Evolutionary conservation across 805 yeast genomes (phyloP).

Genomic region (Cyberlindnera euphorbiae): DNA sequence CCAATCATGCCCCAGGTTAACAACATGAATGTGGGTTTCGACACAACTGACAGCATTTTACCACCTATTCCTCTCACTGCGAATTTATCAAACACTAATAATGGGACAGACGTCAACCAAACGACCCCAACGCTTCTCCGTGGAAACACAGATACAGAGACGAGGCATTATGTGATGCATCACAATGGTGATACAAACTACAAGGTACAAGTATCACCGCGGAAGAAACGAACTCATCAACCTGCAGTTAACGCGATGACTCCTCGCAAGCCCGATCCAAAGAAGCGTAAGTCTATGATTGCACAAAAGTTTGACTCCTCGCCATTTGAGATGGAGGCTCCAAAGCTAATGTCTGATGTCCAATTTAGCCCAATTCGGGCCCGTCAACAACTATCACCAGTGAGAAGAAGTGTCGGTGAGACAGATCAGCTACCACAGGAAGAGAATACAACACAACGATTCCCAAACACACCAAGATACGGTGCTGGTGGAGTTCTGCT

Average conservation of each 20-base stretch:
- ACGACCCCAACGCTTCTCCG: conserved; percentile 24
- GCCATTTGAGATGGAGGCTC: conserved; percentile 26
- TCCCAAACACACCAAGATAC: conserved; percentile 44
- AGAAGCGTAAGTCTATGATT: conserved; percentile 25
- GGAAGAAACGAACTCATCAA: conserved; percentile 12
- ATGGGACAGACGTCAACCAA: conserved; percentile 25
- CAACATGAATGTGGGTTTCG: conserved; percentile 19
- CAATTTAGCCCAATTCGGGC: conserved; percentile 21
- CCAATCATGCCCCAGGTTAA: conserved; percentile 26
- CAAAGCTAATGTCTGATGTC: conserved; percentile 24
- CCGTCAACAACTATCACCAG: conserved; percentile 9
- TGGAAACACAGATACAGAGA: conserved; percentile 10
- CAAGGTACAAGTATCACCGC: conserved; percentile 24
- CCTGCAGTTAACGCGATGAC: conserved; percentile 21
- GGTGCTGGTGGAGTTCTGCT: conserved; percentile 34
- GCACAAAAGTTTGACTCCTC: conserved; percentile 26
- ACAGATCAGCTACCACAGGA: conserved; percentile 6
- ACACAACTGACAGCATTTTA: conserved; percentile 25
- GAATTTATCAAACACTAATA: conserved; percentile 20
- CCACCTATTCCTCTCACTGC: conserved; percentile 24
- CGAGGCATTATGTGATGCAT: conserved; percentile 21
- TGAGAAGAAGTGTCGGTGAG: too few relatives aligned
- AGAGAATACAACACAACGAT: conserved; percentile 30
- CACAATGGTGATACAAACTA: conserved; percentile 21
- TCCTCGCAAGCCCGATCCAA: conserved; percentile 17